phyloP scores from a whole-genome alignment of 2,329 filamentous ascomycete species.

The Trichoderma sp. region DNA sequence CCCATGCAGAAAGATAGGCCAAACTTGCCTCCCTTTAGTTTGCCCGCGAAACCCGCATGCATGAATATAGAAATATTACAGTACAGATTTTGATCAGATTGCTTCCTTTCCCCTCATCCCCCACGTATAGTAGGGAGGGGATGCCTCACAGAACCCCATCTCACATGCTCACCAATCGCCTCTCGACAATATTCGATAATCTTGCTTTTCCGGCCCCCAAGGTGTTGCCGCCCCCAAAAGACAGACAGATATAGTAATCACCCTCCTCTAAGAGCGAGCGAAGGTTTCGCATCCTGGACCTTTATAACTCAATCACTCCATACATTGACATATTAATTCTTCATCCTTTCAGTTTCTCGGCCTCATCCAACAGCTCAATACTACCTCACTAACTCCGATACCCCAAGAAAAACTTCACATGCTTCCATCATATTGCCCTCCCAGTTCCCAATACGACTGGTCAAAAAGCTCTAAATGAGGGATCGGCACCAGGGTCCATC shows the following conservation, averaged over 20 bases:
- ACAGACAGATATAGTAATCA: neutral
- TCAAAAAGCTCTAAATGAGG: neutral
- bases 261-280: neutral
- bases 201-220: neutral
- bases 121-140: neutral
- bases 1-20: slow-evolving; percentile 3
- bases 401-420: neutral
- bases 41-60: neutral
- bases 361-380: neutral
- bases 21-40: neutral
- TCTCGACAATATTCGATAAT: neutral
- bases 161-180: neutral
- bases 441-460: slow-evolving; percentile 2
- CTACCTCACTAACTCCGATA: too few relatives aligned
- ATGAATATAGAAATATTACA: neutral
- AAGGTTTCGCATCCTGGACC: neutral
- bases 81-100: neutral
- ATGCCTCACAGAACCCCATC: neutral
- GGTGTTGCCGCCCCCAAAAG: neutral
- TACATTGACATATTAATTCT: neutral
- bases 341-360: neutral
- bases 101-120: neutral
- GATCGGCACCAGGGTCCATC: slow-evolving; percentile 11
- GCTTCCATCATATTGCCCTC: neutral
- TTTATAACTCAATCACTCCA: neutral